Percentiles rank a stretch among this genome's conserved stretches.
Evolutionary conservation across 768 basidiomycete species (phyloP).

Genomic region (Fomitopsis pulvina): DNA sequence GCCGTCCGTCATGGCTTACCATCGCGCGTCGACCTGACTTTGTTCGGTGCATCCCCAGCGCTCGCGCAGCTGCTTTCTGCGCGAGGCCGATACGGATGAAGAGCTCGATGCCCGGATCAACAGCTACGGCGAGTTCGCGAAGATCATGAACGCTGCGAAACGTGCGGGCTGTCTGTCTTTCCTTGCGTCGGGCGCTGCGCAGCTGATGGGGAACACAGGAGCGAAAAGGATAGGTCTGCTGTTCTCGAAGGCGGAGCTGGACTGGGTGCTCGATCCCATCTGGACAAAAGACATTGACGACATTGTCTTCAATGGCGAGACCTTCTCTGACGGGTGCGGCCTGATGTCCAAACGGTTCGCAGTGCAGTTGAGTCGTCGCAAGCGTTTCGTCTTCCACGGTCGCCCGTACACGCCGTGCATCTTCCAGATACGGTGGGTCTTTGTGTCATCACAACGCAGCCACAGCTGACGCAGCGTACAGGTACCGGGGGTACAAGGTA

Average conservation of each 20-base stretch:
- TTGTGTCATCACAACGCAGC: not conserved
- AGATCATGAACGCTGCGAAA: constrained; percentile 60
- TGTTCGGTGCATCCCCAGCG: no score
- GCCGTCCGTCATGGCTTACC: not conserved
- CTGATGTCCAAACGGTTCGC: constrained; percentile 50
- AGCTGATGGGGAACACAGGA: constrained; percentile 28
- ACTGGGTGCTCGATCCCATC: constrained; percentile 45
- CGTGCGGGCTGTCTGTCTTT: constrained; percentile 28
- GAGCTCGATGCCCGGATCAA: constrained; percentile 58
- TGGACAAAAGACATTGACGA: constrained; percentile 51
- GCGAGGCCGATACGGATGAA: constrained; percentile 43
- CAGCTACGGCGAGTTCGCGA: constrained; percentile 47
- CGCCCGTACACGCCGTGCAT: constrained; percentile 54
- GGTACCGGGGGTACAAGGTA: constrained; percentile 61
- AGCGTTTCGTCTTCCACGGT: constrained; percentile 49
- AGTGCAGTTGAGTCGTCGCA: constrained; percentile 43
- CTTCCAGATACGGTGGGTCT: constrained; percentile 51
- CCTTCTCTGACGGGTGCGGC: constrained; percentile 67
- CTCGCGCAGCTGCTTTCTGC: constrained; percentile 56
- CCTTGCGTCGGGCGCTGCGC: not conserved
- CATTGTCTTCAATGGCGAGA: constrained; percentile 47
- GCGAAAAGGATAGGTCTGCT: constrained; percentile 65
- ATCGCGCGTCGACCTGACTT: not conserved
- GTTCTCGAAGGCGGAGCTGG: constrained; percentile 58
- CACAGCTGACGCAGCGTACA: constrained; percentile 16